These are phyloP conservation scores for Ophiostoma quercus DNA, from an alignment of 2,329 filamentous ascomycete genomes.

Conservation along the genomic window DNA sequence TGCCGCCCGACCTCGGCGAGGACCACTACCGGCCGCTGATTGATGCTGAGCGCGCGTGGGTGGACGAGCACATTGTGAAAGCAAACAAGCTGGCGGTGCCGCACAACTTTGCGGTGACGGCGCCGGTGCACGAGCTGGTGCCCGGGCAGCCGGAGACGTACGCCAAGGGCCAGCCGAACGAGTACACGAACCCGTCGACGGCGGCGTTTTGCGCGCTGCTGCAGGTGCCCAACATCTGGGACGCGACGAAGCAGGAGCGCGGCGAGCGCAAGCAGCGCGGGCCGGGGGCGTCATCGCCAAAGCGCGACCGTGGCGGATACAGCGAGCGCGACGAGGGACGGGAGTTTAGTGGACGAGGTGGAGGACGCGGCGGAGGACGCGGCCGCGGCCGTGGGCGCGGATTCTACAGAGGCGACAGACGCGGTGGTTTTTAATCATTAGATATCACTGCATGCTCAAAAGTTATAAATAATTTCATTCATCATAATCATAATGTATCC, in stretches of 20 bases:
- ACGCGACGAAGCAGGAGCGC: conserved; percentile 67
- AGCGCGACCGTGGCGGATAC: conserved; percentile 18
- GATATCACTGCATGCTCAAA: too few relatives aligned
- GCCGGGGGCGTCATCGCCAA: conserved; percentile 42
- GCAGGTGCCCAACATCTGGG: conserved; percentile 69
- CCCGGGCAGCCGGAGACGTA: conserved; percentile 42
- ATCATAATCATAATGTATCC: conserved; percentile 36
- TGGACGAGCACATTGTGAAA: conserved; percentile 67
- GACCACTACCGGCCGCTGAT: conserved; percentile 63
- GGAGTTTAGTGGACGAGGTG: conserved; percentile 30
- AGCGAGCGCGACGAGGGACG: conserved; percentile 19
- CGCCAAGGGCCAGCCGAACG: conserved; percentile 58
- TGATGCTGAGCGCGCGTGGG: conserved; percentile 67
- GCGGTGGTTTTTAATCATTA: too few relatives aligned
- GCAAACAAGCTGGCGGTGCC: conserved; percentile 62
- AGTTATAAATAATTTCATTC: too few relatives aligned
- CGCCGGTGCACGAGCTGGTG: conserved; percentile 59
- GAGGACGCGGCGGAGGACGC: conserved; percentile 32
- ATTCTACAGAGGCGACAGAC: conserved; percentile 30
- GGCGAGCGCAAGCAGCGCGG: conserved; percentile 53
- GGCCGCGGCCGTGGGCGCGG: conserved; percentile 30
- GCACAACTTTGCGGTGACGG: conserved; percentile 70
- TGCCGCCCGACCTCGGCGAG: conserved; percentile 61
- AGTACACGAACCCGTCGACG: conserved; percentile 87
- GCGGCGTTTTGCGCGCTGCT: conserved; percentile 73